Percentiles rank a stretch among this genome's conserved stretches.
Conservation (phyloP, 1,139 yeast species). For the Debaryomyces singareniensis region DNA sequence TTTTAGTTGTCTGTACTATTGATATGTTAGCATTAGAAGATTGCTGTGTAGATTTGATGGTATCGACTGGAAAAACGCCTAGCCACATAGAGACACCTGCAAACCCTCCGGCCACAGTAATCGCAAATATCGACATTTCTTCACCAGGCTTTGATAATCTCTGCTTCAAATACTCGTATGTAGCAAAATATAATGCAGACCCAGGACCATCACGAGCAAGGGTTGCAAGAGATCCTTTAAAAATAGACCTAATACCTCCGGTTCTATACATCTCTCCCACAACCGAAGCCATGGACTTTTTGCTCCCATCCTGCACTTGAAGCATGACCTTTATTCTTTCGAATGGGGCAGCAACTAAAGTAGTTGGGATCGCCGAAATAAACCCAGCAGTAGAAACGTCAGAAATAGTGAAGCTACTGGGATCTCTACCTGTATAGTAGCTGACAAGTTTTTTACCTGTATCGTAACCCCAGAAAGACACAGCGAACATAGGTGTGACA, state of each 20-base stretch:
- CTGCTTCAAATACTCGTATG: constrained; percentile 78
- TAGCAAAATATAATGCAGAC: constrained; percentile 93
- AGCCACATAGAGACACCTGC: constrained; percentile 98
- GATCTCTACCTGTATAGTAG: constrained; percentile 31
- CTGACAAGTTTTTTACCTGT: constrained; percentile 75
- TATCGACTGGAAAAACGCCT: constrained; percentile 93
- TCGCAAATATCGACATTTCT: constrained; percentile 62
- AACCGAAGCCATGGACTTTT: constrained; percentile 52
- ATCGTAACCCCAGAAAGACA: constrained; percentile 97
- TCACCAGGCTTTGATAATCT: constrained; percentile 50
- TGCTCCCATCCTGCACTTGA: constrained; percentile 59
- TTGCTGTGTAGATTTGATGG: constrained; percentile 83
- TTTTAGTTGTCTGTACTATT: constrained; percentile 60
- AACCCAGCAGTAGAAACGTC: constrained; percentile 94
- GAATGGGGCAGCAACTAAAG: constrained; percentile 92
- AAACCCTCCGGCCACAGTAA: constrained; percentile 87
- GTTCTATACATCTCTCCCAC: constrained; percentile 65
- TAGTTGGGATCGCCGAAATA: constrained; percentile 89
- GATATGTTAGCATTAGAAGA: constrained; percentile 56
- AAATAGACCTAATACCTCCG: constrained; percentile 81
- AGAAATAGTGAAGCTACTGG: constrained; percentile 47
- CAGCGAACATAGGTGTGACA: constrained; percentile 97
- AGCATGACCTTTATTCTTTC: constrained; percentile 93
- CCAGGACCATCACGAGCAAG: constrained; percentile 98
- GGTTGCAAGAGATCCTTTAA: constrained; percentile 89